Evolutionary conservation across 2,329 filamentous ascomycete genomes (phyloP).

Genomic region (Fusarium staphyleae): DNA sequence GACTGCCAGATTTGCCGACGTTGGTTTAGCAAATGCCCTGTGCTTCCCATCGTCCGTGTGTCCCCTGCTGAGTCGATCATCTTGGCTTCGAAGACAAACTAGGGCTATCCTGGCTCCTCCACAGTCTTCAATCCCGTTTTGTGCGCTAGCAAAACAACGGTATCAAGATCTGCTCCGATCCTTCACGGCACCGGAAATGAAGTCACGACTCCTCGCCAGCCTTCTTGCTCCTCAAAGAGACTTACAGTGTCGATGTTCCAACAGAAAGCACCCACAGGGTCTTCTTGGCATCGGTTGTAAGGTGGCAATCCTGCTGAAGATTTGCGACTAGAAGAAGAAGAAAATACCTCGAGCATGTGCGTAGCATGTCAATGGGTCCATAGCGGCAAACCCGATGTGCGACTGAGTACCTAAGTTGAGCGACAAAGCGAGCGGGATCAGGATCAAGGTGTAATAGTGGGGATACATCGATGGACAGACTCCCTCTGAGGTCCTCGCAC

Average conservation of each 20-base stretch:
- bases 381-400: constrained; percentile 34
- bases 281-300: constrained; percentile 10
- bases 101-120: constrained; percentile 43
- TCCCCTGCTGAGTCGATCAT: constrained; percentile 39
- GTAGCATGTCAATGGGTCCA: constrained; percentile 32
- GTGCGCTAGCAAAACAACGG: constrained; percentile 34
- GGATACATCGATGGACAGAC: constrained; percentile 31
- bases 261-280: constrained; percentile 8
- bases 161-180: constrained; percentile 34
- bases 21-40: constrained; percentile 42
- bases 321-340: constrained; percentile 23
- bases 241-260: constrained; percentile 6
- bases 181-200: constrained; percentile 23
- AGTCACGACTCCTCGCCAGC: constrained; percentile 24
- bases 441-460: constrained; percentile 37
- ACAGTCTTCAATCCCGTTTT: constrained; percentile 34
- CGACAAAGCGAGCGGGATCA: constrained; percentile 28
- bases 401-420: constrained; percentile 27
- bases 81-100: constrained; percentile 34
- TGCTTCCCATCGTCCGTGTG: constrained; percentile 32
- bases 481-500: constrained; percentile 24
- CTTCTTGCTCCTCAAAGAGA: background rate
- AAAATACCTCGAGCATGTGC: constrained; percentile 32
- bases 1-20: constrained; percentile 26
- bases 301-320: constrained; percentile 27